Conservation (phyloP, 768 basidiomycete species). For the Lentinula lateritia region DNA sequence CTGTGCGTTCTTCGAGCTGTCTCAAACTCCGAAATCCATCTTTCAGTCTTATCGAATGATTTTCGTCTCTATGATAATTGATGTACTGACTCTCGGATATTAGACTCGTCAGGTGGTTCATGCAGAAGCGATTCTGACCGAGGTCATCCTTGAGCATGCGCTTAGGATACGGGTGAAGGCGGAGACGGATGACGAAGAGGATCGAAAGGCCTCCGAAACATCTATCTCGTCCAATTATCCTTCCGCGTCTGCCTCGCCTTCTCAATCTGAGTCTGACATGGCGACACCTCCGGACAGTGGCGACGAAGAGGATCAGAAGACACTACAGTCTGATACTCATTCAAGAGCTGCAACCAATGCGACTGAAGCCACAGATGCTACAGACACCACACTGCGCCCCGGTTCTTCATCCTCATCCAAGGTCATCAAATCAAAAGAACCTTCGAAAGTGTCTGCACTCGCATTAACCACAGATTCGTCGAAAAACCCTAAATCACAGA, state of each 20-base stretch:
- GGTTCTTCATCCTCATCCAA: background rate
- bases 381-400: background rate
- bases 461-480: background rate
- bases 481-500: constrained; percentile 6
- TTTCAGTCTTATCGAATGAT: background rate
- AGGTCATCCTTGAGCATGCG: constrained; percentile 38
- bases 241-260: background rate
- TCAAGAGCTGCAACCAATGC: background rate
- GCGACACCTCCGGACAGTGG: background rate
- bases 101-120: constrained; percentile 38
- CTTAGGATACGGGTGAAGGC: constrained; percentile 62
- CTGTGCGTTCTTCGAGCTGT: constrained; percentile 29
- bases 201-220: background rate
- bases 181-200: constrained; percentile 13
- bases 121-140: constrained; percentile 38
- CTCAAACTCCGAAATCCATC: background rate
- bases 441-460: background rate
- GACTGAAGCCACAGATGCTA: background rate
- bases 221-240: background rate
- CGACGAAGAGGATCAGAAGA: background rate
- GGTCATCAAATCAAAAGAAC: background rate
- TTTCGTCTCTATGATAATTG: background rate
- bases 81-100: too few species aligned
- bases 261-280: background rate
- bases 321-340: background rate